Base-by-base conservation (phyloP, 192 early-diverging fungal genomes). In the Coemansia sp. region DNA sequence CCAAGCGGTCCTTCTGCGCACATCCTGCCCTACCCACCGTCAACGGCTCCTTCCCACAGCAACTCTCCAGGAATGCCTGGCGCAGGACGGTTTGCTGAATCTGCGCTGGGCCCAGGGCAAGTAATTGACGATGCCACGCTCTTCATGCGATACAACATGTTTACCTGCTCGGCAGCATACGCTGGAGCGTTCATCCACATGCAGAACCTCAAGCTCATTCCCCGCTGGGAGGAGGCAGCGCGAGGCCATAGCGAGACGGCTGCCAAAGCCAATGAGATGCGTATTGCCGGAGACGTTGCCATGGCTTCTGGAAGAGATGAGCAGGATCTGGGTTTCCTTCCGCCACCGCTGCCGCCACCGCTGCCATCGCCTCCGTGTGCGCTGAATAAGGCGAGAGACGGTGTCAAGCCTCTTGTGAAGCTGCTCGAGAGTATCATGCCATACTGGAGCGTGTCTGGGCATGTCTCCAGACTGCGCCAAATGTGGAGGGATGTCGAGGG, bases 121-220 rank as follows among this genome's bases (percentile, higher is more conserved):
- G 66, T 65, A n/a, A 50, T 72, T 17, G 75, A 69, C 48, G 70
- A 69, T 38, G 66, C 75, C 8, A 61, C 75, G 28, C 59, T 79
- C 29, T 68, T 68, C 27, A 72, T 72, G 70, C 75, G 70, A 6
- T 68, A 72, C 54, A 72, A 62, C 38, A 62, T 72, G 66, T 65
- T 72, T 38, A 64, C 70, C 14, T 68, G 66, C 55, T 38, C 65
- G 10, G 70, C 75, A 10, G 62, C 48, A 1, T 67, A 71, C 27
- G 22, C 45, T 10, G 75, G 70, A 15, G 75, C 75, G 4, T 68
- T 50, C 23, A 60, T 79, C 45, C 75, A 79, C 41, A 38, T 79
- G 47, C 63, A 68, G 55, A 79, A 79, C 30, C 34, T 72, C 25
- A 62, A 42, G 50, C 58, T 78, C 38, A 45, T 53, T 22, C 74